Evolutionary conservation across 2,329 filamentous ascomycete species (phyloP).

Genomic region (Sphaceloma murrayae): DNA sequence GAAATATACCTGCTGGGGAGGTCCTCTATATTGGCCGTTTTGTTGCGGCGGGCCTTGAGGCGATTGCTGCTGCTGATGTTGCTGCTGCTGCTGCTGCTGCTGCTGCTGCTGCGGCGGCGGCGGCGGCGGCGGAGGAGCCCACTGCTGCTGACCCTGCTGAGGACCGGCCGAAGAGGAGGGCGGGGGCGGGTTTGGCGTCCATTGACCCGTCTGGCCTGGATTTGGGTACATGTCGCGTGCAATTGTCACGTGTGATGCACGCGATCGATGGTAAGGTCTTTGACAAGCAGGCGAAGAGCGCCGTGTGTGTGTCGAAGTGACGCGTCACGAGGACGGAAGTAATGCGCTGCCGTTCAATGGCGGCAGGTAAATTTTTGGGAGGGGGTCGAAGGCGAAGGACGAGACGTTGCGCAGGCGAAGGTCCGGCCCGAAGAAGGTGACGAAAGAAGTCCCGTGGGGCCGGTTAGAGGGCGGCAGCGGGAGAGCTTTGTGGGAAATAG

Average conservation of each 20-base stretch:
- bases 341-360: slow-evolving; percentile 5
- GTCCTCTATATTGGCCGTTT: slow-evolving; percentile 28
- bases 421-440: slow-evolving; percentile 14
- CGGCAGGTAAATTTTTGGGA: background rate
- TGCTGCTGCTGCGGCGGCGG: slow-evolving; percentile 12
- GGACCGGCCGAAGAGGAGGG: slow-evolving; percentile 20
- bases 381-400: background rate
- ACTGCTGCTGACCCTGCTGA: slow-evolving; percentile 21
- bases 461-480: background rate
- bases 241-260: slow-evolving; percentile 6
- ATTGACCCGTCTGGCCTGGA: slow-evolving; percentile 20
- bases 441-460: slow-evolving; percentile 9
- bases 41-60: slow-evolving; percentile 22
- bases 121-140: slow-evolving; percentile 26
- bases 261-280: slow-evolving; percentile 2
- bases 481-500: background rate
- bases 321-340: background rate
- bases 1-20: slow-evolving; percentile 20
- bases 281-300: background rate
- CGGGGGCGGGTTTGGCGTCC: slow-evolving; percentile 23
- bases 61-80: slow-evolving; percentile 10
- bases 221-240: slow-evolving; percentile 20
- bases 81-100: slow-evolving; percentile 20
- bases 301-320: background rate
- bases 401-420: slow-evolving; percentile 15